A percentile compares a stretch with the other conserved stretches of the same genome.
These are phyloP conservation scores for Scheffersomyces segobiensis DNA, from an alignment of 1,139 yeast species.

Conservation along the genomic window DNA sequence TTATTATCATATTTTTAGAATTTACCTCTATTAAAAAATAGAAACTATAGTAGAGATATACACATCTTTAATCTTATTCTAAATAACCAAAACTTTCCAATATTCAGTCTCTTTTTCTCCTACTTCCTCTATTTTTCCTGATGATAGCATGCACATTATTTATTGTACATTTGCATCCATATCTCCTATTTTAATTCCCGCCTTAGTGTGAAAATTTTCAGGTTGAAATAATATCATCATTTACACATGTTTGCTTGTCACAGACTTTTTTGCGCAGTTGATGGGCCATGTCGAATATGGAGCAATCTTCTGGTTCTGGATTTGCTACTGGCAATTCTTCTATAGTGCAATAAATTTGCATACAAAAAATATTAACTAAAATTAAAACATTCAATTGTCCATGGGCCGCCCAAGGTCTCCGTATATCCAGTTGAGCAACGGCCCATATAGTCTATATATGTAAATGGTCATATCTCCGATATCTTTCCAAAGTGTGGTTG, in stretches of 20 bases:
- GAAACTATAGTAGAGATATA: no score
- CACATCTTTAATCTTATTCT: no score
- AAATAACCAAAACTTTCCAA: no score
- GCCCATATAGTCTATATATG: slow-evolving; percentile 26
- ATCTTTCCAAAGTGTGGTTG: slow-evolving; percentile 9
- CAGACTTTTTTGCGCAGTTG: not conserved
- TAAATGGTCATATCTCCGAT: slow-evolving; percentile 6
- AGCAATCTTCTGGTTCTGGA: not conserved
- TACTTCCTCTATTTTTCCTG: no score
- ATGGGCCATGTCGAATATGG: not conserved
- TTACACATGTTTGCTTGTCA: not conserved
- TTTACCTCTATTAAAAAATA: no score
- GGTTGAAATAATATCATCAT: not conserved
- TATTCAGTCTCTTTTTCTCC: not conserved
- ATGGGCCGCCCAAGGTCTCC: slow-evolving; percentile 23
- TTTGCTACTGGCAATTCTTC: not conserved
- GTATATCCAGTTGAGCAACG: slow-evolving; percentile 34
- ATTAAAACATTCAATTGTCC: not conserved
- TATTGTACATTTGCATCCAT: not conserved
- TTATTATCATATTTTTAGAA: not conserved
- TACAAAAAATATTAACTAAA: no score
- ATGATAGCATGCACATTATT: not conserved
- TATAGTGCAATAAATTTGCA: no score
- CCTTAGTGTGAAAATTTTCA: not conserved
- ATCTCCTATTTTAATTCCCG: not conserved